phyloP scores from a whole-genome alignment of 495 filamentous ascomycete species.

The Xanthoparmelia taractica region DNA sequence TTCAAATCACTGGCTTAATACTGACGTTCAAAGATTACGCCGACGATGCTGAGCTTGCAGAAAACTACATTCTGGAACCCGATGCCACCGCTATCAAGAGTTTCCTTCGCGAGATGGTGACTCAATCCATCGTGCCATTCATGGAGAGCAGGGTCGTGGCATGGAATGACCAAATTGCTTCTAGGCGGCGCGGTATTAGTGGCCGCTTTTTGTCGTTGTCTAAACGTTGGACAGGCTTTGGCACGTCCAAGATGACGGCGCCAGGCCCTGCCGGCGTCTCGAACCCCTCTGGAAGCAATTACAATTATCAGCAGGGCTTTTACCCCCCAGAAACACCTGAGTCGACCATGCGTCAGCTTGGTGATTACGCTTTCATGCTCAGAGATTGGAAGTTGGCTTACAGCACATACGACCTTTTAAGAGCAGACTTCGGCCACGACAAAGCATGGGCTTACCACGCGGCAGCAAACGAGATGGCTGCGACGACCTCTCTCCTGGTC shows the following conservation, averaged over 20 bases:
- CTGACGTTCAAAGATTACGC: constrained; percentile 12
- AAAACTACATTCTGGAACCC: constrained; percentile 80
- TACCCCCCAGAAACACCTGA: constrained; percentile 80
- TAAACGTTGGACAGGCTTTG: constrained; percentile 76
- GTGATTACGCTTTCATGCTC: constrained; percentile 93
- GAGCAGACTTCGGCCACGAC: constrained; percentile 82
- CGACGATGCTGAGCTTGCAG: constrained; percentile 62
- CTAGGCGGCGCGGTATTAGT: constrained; percentile 72
- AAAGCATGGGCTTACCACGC: constrained; percentile 97
- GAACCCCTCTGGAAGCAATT: constrained; percentile 51
- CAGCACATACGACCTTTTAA: constrained; percentile 80
- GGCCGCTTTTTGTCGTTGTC: constrained; percentile 89
- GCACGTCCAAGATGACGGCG: constrained; percentile 40
- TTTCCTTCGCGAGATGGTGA: constrained; percentile 86
- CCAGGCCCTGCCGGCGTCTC: constrained; percentile 38
- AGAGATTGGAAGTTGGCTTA: constrained; percentile 91
- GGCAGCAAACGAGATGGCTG: constrained; percentile 86
- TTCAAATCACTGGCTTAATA: constrained; percentile 21
- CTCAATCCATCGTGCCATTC: constrained; percentile 81
- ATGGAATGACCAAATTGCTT: constrained; percentile 98
- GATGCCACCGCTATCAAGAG: constrained; percentile 79
- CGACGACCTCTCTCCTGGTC: constrained; percentile 69
- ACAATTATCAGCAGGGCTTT: constrained; percentile 66
- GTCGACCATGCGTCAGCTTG: constrained; percentile 84
- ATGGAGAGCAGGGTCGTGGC: constrained; percentile 87